phyloP scores from a whole-genome alignment of 768 basidiomycete genomes.

The Rhodotorula kratochvilovae region DNA sequence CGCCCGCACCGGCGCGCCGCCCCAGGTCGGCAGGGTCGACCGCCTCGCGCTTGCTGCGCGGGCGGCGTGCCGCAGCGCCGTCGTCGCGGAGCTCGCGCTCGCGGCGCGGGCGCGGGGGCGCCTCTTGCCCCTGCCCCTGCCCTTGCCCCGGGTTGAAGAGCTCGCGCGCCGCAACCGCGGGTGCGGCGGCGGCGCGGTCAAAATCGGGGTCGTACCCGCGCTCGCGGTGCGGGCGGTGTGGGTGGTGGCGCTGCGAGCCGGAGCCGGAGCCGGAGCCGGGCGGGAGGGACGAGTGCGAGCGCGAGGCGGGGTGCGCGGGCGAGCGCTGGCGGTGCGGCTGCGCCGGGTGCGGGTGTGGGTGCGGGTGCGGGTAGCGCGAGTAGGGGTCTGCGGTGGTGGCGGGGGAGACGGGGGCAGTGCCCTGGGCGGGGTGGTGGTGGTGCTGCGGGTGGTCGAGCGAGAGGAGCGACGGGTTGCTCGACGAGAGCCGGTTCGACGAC shows the following conservation, averaged over 20 bases:
- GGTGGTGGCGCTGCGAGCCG: too few species aligned
- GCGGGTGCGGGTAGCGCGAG: not conserved
- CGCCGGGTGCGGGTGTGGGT: not conserved
- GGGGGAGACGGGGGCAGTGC: not conserved
- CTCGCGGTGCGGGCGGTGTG: not conserved
- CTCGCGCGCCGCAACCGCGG: not conserved
- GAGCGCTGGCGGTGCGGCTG: not conserved
- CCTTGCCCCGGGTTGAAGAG: slow-evolving; percentile 34
- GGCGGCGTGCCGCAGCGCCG: not conserved
- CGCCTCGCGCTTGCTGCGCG: slow-evolving; percentile 20
- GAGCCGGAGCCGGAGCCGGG: not conserved
- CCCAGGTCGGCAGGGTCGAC: slow-evolving; percentile 9
- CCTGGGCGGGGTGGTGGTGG: not conserved
- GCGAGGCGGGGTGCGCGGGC: too few species aligned
- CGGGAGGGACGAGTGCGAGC: not conserved
- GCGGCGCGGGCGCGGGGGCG: not conserved
- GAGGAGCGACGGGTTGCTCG: too few species aligned
- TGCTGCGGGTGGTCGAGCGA: not conserved
- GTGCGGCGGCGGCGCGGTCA: slow-evolving; percentile 9
- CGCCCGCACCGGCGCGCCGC: not conserved
- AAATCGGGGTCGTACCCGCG: slow-evolving; percentile 36
- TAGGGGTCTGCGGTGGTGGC: not conserved
- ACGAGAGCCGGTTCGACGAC: not conserved
- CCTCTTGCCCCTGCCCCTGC: too few species aligned
- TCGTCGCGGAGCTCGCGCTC: not conserved